Conservation (phyloP, 2,329 filamentous ascomycete species). For the Penicillium rolfsii region DNA sequence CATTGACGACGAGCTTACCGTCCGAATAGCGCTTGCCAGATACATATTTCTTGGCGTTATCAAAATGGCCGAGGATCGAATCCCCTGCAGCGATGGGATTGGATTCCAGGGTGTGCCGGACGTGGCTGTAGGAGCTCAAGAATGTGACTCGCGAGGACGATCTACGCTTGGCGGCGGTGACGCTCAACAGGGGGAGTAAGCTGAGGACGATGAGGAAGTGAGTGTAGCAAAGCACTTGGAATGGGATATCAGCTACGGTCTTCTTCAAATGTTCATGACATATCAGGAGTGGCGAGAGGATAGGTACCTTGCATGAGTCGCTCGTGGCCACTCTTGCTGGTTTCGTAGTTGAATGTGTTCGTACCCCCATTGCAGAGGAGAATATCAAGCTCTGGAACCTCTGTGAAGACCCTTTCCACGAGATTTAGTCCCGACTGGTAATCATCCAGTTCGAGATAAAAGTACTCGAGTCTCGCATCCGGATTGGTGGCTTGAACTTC, state of each 20-base stretch:
- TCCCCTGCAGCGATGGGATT: not conserved
- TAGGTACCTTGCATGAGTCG: constrained; percentile 19
- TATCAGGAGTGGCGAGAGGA: not conserved
- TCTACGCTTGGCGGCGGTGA: constrained; percentile 13
- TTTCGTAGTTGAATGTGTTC: constrained; percentile 16
- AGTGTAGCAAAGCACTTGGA: constrained; percentile 26
- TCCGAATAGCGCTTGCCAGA: constrained; percentile 17
- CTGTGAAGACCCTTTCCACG: constrained; percentile 11
- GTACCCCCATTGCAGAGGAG: constrained; percentile 25
- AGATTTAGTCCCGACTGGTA: constrained; percentile 23
- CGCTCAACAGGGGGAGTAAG: constrained; percentile 20
- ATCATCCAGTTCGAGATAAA: constrained; percentile 51
- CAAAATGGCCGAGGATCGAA: constrained; percentile 8
- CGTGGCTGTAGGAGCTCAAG: constrained; percentile 20
- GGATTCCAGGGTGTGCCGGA: constrained; percentile 2
- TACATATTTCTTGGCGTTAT: constrained; percentile 6
- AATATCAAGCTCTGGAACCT: constrained; percentile 21
- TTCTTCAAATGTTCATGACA: not conserved
- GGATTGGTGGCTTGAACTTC: constrained; percentile 41
- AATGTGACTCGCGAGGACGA: constrained; percentile 21
- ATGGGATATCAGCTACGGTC: not conserved
- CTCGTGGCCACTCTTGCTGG: constrained; percentile 25
- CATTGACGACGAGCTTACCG: constrained; percentile 24
- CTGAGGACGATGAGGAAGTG: constrained; percentile 22
- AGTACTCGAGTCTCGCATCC: constrained; percentile 49